A percentile compares a stretch with the other conserved stretches of the same genome.
phyloP scores from a whole-genome alignment of 2,329 filamentous ascomycete species.

The Fusarium incarnatum region DNA sequence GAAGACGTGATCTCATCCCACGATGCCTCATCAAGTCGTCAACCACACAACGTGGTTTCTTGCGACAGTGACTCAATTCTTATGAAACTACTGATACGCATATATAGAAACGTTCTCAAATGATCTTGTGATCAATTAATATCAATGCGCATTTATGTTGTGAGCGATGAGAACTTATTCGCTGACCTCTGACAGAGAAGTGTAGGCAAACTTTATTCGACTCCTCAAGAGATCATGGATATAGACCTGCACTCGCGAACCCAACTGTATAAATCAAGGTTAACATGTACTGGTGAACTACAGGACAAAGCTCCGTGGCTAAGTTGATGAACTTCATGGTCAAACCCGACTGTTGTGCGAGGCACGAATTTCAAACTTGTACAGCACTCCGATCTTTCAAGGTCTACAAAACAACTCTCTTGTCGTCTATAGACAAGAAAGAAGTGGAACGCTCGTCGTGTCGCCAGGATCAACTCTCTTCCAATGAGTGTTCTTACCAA shows the following conservation, averaged over 20 bases:
- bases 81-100: fast-evolving
- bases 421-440: neutral
- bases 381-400: neutral
- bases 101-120: fast-evolving
- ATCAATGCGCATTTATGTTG: neutral
- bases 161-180: neutral
- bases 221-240: neutral
- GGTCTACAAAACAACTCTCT: neutral
- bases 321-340: neutral
- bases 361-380: neutral
- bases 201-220: neutral
- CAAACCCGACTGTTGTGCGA: neutral
- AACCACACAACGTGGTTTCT: neutral
- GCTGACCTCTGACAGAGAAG: neutral
- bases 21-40: neutral
- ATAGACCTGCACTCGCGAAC: neutral
- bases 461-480: neutral
- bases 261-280: neutral
- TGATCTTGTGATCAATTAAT: fast-evolving
- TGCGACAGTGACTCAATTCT: neutral
- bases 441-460: neutral
- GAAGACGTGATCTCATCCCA: neutral
- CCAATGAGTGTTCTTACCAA: neutral
- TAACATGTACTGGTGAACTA: too few relatives aligned
- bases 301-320: too few relatives aligned